These are phyloP conservation scores for Daedalea quercina DNA, from an alignment of 768 basidiomycete species.

Conservation along the genomic window DNA sequence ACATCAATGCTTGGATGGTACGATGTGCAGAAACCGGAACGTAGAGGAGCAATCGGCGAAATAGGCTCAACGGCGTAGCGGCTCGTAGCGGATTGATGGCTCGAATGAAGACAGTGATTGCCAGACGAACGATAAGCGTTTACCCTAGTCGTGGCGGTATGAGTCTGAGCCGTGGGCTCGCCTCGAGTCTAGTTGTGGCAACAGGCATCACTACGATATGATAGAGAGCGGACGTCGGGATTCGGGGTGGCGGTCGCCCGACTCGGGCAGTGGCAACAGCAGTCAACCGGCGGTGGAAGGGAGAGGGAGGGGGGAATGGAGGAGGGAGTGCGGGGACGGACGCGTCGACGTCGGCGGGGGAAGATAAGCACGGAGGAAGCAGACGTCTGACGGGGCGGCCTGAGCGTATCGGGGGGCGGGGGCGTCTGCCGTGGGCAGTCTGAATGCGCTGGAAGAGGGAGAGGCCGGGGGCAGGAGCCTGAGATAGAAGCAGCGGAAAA, in stretches of 20 bases:
- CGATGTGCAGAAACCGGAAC: too few relatives aligned
- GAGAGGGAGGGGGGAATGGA: background rate
- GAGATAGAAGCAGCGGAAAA: conserved; percentile 3
- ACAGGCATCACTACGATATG: background rate
- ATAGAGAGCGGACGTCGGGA: background rate
- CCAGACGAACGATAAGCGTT: background rate
- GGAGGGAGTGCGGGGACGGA: background rate
- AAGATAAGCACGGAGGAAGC: background rate
- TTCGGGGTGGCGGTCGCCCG: background rate
- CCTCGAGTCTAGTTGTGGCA: background rate
- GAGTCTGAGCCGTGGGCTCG: background rate
- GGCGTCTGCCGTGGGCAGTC: too few relatives aligned
- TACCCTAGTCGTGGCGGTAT: background rate
- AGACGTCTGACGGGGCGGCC: too few relatives aligned
- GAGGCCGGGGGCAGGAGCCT: background rate
- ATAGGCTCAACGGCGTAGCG: too few relatives aligned
- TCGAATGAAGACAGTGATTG: too few relatives aligned
- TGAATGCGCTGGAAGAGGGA: background rate
- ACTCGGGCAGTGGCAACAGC: too few relatives aligned
- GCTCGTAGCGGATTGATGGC: too few relatives aligned
- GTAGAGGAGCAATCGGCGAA: too few relatives aligned
- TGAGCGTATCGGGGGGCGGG: too few relatives aligned
- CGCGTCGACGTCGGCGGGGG: background rate
- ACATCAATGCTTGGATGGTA: too few relatives aligned
- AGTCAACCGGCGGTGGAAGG: too few relatives aligned